Evolutionary conservation across 2,329 filamentous ascomycete genomes (phyloP), one percentile per base, ranked within the genome.

Genomic region (Cladosporium sp.): DNA sequence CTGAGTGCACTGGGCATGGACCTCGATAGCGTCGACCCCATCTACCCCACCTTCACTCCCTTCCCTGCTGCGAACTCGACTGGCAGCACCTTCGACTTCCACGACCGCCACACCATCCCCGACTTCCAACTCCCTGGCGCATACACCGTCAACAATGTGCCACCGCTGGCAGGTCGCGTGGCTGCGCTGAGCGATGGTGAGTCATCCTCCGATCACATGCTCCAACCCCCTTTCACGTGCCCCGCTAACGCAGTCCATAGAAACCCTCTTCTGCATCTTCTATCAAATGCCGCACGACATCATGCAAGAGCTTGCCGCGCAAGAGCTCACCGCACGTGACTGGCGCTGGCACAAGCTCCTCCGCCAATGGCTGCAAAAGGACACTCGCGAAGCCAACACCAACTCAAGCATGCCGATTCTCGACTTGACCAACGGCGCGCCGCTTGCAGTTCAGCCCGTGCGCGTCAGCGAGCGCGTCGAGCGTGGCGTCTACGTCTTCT

Each of bases 241-340:
- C 18, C 22, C 30, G 42, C 56, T 58, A 47, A 61, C 30, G n/a
- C n/a, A n/a, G 30, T 32, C 74, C 37, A 75, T 82, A 56, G 83
- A 86, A 63, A 86, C 83, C 0, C 71, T 86, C 4, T 84, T 86
- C 63, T 83, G 81, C 62, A 84, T 86, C 53, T 86, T 86, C 73
- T 86, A 85, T 68, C 82, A 80, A 55, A 79, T 81, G 70, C 82
- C 83, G 12, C 73, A 80, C 52, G 82, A 85, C 60, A 76, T 84
- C 50, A 73, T 82, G 64, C 83, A 86, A 62, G 83, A 86, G 61
- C 70, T 83, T 40, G 83, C 82, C 5, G 83, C 83, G 7, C 74
- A 78, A 51, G 83, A 86, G 62, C 68, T 86, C 61, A 68, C 72
- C 59, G 68, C 68, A 27, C 71, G 75, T 27, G 74, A 77, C 54